Conservation (phyloP, 257 asterid species). For the Fraxinus pennsylvanica region DNA sequence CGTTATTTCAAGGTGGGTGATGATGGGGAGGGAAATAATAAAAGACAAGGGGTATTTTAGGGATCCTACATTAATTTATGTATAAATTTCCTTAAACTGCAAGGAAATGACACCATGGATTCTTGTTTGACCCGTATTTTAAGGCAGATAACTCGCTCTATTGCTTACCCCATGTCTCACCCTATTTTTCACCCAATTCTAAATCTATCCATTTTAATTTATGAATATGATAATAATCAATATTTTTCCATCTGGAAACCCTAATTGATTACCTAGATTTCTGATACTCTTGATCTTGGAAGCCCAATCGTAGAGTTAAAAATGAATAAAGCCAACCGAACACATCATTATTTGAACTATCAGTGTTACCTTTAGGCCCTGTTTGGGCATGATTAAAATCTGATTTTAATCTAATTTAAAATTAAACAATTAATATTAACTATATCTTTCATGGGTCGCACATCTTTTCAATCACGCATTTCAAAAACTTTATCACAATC, state of each 20-base stretch:
- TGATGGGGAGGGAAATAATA: slow-evolving; percentile 40
- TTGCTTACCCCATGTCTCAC: slow-evolving; percentile 14
- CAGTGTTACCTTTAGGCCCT: no score
- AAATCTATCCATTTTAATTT: background rate
- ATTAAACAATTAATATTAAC: no score
- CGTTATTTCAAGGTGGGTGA: slow-evolving; percentile 63
- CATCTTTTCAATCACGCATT: no score
- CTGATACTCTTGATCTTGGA: slow-evolving; percentile 29
- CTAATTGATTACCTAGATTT: slow-evolving; percentile 29
- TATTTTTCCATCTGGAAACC: slow-evolving; percentile 22
- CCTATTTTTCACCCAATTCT: slow-evolving; percentile 20
- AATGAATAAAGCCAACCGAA: background rate
- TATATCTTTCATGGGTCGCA: no score
- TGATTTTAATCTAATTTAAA: no score
- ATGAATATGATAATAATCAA: background rate
- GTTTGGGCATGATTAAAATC: no score
- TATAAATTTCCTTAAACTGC: slow-evolving; percentile 45
- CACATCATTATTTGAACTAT: no score
- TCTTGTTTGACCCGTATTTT: slow-evolving; percentile 73
- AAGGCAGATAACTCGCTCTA: slow-evolving; percentile 46
- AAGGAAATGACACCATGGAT: slow-evolving; percentile 54
- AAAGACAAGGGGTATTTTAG: slow-evolving; percentile 29
- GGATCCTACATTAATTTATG: slow-evolving; percentile 29
- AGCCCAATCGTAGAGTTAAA: slow-evolving; percentile 20
- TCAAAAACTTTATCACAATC: no score